phyloP scores from a whole-genome alignment of 208 protist species.

The Naegleria gruberi region DNA sequence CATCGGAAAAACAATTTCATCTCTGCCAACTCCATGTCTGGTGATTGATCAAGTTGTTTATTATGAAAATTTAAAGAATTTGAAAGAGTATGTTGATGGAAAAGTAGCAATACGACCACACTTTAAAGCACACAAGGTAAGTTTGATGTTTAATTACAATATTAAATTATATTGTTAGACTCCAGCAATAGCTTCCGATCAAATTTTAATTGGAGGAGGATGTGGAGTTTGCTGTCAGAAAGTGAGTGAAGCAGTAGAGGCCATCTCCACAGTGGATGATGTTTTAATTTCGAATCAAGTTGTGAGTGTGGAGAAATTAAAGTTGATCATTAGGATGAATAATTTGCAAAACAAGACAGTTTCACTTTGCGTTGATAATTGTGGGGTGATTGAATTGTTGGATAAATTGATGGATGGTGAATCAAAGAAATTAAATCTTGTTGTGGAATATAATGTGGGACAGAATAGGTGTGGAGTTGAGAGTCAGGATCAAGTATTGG shows the following conservation, averaged over 20 bases:
- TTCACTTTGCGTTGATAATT: background rate
- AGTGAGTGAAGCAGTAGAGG: constrained; percentile 4
- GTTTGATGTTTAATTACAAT: background rate
- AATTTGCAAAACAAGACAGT: background rate
- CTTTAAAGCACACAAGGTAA: constrained; percentile 22
- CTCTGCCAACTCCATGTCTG: constrained; percentile 14
- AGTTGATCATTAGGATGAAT: background rate
- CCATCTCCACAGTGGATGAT: background rate
- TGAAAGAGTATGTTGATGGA: background rate
- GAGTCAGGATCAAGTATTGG: background rate
- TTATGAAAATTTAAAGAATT: background rate
- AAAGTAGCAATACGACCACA: constrained; percentile 12
- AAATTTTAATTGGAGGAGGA: background rate
- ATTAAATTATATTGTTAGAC: background rate
- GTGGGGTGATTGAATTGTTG: background rate
- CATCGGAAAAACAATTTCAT: background rate
- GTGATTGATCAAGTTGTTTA: background rate
- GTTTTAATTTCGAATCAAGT: constrained; percentile 24
- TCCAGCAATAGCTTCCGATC: background rate
- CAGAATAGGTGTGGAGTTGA: background rate
- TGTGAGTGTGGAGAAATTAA: background rate
- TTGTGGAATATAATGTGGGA: constrained; percentile 1
- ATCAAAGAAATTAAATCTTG: background rate
- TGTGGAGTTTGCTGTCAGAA: constrained; percentile 24
- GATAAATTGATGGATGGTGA: background rate